These are phyloP conservation scores for Suillus clintonianus DNA, from an alignment of 768 basidiomycete species.

Conservation along the genomic window DNA sequence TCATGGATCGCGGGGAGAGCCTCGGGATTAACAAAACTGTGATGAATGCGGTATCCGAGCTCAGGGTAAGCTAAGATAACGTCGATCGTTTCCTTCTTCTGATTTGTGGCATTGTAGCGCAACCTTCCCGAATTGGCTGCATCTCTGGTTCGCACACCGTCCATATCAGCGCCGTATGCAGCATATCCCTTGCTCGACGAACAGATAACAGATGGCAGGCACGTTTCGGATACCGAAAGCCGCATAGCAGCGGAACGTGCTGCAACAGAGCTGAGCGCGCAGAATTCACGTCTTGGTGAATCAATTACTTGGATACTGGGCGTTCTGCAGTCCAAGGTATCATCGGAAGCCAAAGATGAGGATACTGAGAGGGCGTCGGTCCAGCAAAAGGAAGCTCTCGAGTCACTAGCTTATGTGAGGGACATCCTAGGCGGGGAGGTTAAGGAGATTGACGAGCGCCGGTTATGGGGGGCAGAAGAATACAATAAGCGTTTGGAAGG, in stretches of 20 bases:
- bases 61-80: conserved; percentile 52
- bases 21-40: conserved; percentile 84
- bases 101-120: conserved; percentile 45
- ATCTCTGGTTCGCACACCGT: conserved; percentile 59
- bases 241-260: conserved; percentile 75
- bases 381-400: conserved; percentile 62
- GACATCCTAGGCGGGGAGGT: conserved; percentile 65
- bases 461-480: conserved; percentile 60
- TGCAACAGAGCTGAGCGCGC: conserved; percentile 49
- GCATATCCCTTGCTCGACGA: conserved; percentile 70
- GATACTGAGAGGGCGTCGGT: conserved; percentile 45
- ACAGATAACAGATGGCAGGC: conserved; percentile 53
- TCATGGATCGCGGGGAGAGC: conserved; percentile 76
- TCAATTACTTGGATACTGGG: conserved; percentile 77
- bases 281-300: conserved; percentile 67
- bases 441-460: conserved; percentile 62
- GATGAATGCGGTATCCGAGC: conserved; percentile 77
- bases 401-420: conserved; percentile 75
- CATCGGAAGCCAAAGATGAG: conserved; percentile 40
- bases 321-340: conserved; percentile 57
- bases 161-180: conserved; percentile 38
- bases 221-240: conserved; percentile 68
- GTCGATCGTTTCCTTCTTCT: not conserved
- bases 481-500: conserved; percentile 38
- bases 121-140: conserved; percentile 85